Conservation (phyloP, 1,284 basidiomycete species). For the Leccinum angustisporum region DNA sequence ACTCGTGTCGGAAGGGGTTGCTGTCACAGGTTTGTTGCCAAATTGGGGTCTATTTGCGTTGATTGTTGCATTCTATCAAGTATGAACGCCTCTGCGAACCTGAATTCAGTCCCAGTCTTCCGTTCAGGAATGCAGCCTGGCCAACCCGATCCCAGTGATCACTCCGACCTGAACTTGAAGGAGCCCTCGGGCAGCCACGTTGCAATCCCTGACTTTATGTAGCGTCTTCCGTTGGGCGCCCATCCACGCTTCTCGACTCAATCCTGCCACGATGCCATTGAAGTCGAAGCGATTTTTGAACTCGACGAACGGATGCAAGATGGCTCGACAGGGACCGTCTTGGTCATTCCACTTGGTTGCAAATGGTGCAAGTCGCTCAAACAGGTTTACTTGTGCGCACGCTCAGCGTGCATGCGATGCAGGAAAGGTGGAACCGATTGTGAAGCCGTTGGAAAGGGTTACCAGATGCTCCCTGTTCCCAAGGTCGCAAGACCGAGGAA, state of each 20-base stretch:
- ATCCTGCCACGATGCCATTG: constrained; percentile 24
- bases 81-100: not conserved
- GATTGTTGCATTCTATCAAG: not conserved
- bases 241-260: constrained; percentile 17
- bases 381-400: constrained; percentile 28
- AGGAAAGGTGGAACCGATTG: constrained; percentile 8
- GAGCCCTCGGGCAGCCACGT: not conserved
- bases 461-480: constrained; percentile 27
- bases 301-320: constrained; percentile 17
- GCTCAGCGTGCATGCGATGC: constrained; percentile 26
- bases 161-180: not conserved
- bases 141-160: not conserved
- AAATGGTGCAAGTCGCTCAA: constrained; percentile 8
- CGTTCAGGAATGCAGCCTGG: constrained; percentile 14
- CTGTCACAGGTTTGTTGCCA: not conserved
- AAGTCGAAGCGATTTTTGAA: constrained; percentile 30
- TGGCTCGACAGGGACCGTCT: constrained; percentile 15
- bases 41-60: constrained; percentile 2
- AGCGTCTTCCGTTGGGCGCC: constrained; percentile 25
- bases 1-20: not conserved
- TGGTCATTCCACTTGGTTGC: constrained; percentile 26
- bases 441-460: constrained; percentile 5
- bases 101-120: not conserved
- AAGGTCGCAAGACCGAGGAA: constrained; percentile 8
- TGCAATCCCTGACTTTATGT: constrained; percentile 23